These are phyloP conservation scores for Carex myosuroides DNA, from an alignment of 176 grass and related monocot genomes.

Conservation along the genomic window DNA sequence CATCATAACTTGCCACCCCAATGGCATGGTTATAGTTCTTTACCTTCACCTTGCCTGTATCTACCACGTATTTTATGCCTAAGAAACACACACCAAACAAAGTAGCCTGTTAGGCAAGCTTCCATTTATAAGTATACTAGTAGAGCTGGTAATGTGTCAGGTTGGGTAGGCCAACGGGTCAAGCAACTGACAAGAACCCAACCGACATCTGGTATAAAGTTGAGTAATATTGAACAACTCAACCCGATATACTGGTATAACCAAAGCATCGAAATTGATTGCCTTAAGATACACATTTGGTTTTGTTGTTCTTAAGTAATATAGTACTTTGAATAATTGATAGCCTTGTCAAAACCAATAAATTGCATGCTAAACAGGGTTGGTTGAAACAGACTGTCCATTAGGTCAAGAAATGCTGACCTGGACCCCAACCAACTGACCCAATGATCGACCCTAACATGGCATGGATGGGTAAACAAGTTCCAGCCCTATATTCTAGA, in stretches of 20 bases:
- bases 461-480: not conserved
- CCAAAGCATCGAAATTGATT: not conserved
- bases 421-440: not conserved
- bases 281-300: not conserved
- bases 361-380: not conserved
- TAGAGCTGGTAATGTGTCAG: not conserved
- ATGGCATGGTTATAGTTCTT: conserved; percentile 77
- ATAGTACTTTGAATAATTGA: not conserved
- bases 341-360: not conserved
- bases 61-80: conserved; percentile 91
- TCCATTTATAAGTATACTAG: not conserved
- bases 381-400: not conserved
- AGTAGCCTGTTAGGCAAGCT: not conserved
- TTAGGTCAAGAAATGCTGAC: not conserved
- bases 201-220: not conserved
- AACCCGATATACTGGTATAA: not conserved
- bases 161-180: not conserved
- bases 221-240: not conserved
- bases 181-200: not conserved
- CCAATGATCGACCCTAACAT: not conserved
- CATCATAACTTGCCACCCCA: conserved; percentile 74
- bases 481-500: not conserved
- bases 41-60: conserved; percentile 96
- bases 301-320: not conserved
- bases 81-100: conserved; percentile 6